Conservation (phyloP, 129 eudicot genomes). For the Tagetes patula region DNA sequence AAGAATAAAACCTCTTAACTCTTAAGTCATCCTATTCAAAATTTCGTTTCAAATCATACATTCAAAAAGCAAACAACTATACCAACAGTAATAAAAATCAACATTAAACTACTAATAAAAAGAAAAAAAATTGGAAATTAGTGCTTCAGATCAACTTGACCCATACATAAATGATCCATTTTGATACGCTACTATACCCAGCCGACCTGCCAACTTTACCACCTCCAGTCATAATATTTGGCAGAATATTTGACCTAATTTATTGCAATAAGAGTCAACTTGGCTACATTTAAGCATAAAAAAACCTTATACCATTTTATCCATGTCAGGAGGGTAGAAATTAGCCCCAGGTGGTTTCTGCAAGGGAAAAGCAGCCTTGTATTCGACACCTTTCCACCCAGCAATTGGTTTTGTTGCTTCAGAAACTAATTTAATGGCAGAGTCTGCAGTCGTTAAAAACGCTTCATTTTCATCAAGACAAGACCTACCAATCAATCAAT, state of each 20-base stretch:
- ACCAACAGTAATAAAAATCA: not conserved
- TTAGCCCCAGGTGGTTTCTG: conserved; percentile 83
- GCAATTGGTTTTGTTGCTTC: conserved; percentile 62
- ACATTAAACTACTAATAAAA: not conserved
- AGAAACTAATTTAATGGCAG: conserved; percentile 60
- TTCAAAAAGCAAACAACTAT: not conserved
- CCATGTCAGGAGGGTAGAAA: conserved; percentile 95
- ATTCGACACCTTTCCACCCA: conserved; percentile 92
- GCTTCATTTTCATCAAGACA: conserved; percentile 88
- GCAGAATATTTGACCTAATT: not conserved
- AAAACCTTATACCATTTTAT: conserved; percentile 63
- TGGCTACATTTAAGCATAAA: not conserved
- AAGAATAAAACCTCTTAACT: not conserved
- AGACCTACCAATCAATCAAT: conserved; percentile 56
- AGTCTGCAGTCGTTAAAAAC: conserved; percentile 85
- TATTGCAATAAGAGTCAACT: conserved; percentile 15
- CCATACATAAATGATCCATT: not conserved
- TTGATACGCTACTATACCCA: not conserved
- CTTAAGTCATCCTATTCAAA: not conserved
- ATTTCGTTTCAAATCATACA: not conserved
- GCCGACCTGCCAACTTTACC: not conserved
- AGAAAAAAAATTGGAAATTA: not conserved
- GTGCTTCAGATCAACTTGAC: not conserved
- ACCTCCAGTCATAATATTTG: conserved; percentile 3
- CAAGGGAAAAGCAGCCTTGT: conserved; percentile 72